phyloP scores from a whole-genome alignment of 1,284 basidiomycete species.

The Volvariella volvacea region DNA sequence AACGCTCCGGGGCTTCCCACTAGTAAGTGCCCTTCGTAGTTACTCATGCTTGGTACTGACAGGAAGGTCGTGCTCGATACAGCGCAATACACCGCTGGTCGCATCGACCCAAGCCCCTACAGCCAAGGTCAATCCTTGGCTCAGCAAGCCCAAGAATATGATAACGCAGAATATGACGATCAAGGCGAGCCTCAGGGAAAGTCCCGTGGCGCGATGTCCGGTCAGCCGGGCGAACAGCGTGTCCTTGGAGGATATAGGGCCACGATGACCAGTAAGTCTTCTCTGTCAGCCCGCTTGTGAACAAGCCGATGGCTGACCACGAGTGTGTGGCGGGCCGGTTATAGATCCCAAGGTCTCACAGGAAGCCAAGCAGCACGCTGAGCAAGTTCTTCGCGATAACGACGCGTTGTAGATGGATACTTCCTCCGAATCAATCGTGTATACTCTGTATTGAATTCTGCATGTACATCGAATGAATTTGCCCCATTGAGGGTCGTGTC shows the following conservation, averaged over 20 bases:
- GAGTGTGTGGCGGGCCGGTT: neutral
- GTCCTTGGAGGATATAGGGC: constrained; percentile 17
- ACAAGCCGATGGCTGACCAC: neutral
- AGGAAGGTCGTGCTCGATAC: no score
- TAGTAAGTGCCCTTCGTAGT: no score
- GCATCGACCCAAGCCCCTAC: no score
- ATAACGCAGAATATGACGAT: constrained; percentile 2
- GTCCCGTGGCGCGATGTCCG: constrained; percentile 3
- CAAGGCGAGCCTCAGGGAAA: constrained; percentile 1
- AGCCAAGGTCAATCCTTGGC: neutral
- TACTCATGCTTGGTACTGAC: no score
- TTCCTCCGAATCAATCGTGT: no score
- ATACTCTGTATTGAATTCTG: no score
- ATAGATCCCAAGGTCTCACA: constrained; percentile 13
- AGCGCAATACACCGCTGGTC: no score
- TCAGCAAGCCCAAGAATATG: neutral
- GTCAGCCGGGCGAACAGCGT: constrained; percentile 2
- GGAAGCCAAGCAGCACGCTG: constrained; percentile 18
- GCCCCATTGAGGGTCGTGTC: no score
- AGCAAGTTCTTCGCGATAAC: constrained; percentile 3
- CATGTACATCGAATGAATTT: no score
- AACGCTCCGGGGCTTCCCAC: no score
- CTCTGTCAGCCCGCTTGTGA: neutral
- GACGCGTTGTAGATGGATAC: no score
- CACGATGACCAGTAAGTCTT: constrained; percentile 13